These are phyloP conservation scores for Quercus parvula DNA, from an alignment of 306 rosid species.

Conservation along the genomic window DNA sequence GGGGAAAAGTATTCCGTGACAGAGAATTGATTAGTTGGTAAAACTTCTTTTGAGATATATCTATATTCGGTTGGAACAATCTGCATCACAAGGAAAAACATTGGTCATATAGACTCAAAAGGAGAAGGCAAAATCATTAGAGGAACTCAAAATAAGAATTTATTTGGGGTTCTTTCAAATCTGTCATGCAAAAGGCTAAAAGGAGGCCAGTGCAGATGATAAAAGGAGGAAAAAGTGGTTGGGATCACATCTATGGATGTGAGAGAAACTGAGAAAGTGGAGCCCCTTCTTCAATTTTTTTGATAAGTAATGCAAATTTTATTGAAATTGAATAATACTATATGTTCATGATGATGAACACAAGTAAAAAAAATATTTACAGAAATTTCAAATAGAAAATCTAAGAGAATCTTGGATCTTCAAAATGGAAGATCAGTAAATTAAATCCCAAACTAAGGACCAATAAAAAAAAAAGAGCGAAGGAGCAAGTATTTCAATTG, in stretches of 20 bases:
- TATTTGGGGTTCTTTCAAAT: background rate
- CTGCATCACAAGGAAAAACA: constrained; percentile 45
- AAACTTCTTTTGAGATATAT: constrained; percentile 80
- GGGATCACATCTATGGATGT: background rate
- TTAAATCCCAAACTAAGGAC: no score
- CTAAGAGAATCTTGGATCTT: no score
- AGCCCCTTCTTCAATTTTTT: background rate
- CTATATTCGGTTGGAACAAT: constrained; percentile 92
- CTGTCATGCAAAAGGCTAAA: background rate
- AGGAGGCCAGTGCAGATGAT: background rate
- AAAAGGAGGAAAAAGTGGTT: background rate
- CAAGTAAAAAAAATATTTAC: no score
- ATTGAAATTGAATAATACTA: no score
- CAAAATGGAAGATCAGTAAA: no score
- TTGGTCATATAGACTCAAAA: background rate
- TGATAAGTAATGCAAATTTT: no score
- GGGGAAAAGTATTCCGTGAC: constrained; percentile 95
- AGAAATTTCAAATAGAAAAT: no score
- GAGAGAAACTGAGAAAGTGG: background rate
- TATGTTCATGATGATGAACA: no score
- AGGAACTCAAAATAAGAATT: background rate
- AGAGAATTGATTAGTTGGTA: constrained; percentile 95
- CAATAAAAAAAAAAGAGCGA: no score
- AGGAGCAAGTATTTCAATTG: no score
- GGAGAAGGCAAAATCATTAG: background rate